Percentiles rank a stretch among this genome's conserved stretches.
phyloP scores from a whole-genome alignment of 768 basidiomycete genomes.

The Mycena sanguinolenta region DNA sequence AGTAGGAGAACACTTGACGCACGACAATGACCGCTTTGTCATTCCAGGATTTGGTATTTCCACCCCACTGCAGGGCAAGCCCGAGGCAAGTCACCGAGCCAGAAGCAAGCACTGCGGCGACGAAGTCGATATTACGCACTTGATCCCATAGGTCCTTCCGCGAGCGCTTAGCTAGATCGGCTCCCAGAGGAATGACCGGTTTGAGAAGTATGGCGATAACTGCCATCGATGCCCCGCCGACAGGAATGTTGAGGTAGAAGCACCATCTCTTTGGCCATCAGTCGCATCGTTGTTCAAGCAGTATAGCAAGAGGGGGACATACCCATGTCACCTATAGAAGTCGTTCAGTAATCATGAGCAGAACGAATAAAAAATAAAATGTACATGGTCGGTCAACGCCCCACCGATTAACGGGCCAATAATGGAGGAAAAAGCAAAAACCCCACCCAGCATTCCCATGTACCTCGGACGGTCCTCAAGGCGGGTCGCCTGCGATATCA shows the following conservation, averaged over 20 bases:
- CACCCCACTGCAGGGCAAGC: slow-evolving; percentile 60
- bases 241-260: slow-evolving; percentile 33
- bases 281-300: background rate
- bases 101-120: slow-evolving; percentile 53
- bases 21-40: slow-evolving; percentile 34
- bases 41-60: slow-evolving; percentile 57
- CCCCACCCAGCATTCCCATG: slow-evolving; percentile 45
- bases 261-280: slow-evolving; percentile 3
- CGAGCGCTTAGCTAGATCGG: slow-evolving; percentile 27
- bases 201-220: slow-evolving; percentile 27
- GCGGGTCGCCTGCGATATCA: slow-evolving; percentile 49
- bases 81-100: slow-evolving; percentile 51
- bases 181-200: slow-evolving; percentile 28
- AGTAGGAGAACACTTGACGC: background rate
- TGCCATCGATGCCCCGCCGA: slow-evolving; percentile 34
- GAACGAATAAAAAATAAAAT: background rate
- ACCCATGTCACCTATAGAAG: slow-evolving; percentile 7
- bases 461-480: slow-evolving; percentile 46
- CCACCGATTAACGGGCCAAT: slow-evolving; percentile 46
- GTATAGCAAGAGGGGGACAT: background rate
- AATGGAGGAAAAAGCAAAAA: slow-evolving; percentile 29
- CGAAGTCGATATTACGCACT: slow-evolving; percentile 47
- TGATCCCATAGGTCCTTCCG: slow-evolving; percentile 28
- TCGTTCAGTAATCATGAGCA: background rate
- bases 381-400: slow-evolving; percentile 42